phyloP scores from a whole-genome alignment of 2,329 filamentous ascomycete genomes.

The Ophiostoma sp. region DNA sequence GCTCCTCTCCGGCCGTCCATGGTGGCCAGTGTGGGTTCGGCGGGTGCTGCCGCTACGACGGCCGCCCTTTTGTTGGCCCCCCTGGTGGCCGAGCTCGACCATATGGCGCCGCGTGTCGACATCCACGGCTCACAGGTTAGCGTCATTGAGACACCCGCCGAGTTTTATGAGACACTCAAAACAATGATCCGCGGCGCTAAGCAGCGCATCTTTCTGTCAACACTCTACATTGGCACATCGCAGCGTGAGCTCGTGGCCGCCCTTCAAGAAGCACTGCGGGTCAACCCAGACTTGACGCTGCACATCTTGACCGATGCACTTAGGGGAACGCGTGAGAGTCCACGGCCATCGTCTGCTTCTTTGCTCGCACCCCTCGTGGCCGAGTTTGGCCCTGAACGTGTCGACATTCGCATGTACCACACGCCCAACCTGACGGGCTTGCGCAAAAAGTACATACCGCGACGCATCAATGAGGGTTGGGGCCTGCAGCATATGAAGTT shows the following conservation, averaged over 20 bases:
- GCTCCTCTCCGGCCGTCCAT: background rate
- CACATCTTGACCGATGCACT: conserved; percentile 91
- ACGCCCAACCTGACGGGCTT: conserved; percentile 91
- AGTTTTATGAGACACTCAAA: conserved; percentile 92
- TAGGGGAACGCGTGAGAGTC: conserved; percentile 86
- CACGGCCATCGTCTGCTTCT: conserved; percentile 82
- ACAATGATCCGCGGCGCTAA: conserved; percentile 79
- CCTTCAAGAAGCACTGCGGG: conserved; percentile 70
- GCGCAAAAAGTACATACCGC: conserved; percentile 79
- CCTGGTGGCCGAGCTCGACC: conserved; percentile 74
- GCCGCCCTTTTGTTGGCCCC: conserved; percentile 47
- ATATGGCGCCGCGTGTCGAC: conserved; percentile 86
- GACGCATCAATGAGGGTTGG: conserved; percentile 96
- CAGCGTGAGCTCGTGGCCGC: conserved; percentile 82
- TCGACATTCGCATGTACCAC: conserved; percentile 96
- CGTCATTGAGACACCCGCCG: conserved; percentile 76
- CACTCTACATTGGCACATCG: conserved; percentile 91
- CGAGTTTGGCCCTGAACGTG: conserved; percentile 79
- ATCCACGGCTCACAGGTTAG: conserved; percentile 76
- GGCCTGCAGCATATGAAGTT: conserved; percentile 99
- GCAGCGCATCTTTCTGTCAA: conserved; percentile 85
- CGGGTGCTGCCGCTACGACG: background rate
- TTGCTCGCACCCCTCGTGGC: conserved; percentile 78
- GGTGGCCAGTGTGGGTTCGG: background rate
- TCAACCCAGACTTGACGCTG: conserved; percentile 74